Conservation (phyloP, 345 rosid species). For the Barbarea vulgaris region DNA sequence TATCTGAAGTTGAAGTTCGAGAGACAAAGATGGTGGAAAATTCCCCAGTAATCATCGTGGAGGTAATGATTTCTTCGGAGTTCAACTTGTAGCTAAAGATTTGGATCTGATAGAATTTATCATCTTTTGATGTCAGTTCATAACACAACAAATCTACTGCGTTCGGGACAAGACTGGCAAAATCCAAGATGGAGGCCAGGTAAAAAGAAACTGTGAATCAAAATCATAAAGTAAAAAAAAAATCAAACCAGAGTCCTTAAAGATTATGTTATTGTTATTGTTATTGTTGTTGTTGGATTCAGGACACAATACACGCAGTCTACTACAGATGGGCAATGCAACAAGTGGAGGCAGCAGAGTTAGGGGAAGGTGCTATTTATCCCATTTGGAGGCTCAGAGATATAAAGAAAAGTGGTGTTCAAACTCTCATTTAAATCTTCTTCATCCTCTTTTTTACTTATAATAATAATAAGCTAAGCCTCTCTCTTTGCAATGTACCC, state of each 20-base stretch:
- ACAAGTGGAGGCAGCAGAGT: constrained; percentile 83
- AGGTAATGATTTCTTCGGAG: no score
- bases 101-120: constrained; percentile 26
- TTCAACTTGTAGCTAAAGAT: no score
- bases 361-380: constrained; percentile 79
- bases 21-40: constrained; percentile 96
- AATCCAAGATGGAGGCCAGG: constrained; percentile 89
- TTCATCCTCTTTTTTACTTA: neutral
- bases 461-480: constrained; percentile 1
- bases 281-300: constrained; percentile 4
- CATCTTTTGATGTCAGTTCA: constrained; percentile 61
- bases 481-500: constrained; percentile 16
- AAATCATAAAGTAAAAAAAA: neutral
- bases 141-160: constrained; percentile 84
- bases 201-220: constrained; percentile 32
- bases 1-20: constrained; percentile 82
- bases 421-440: constrained; percentile 64
- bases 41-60: constrained; percentile 71
- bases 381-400: constrained; percentile 94
- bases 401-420: constrained; percentile 69
- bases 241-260: neutral
- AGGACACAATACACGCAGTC: constrained; percentile 90
- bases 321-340: constrained; percentile 94
- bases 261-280: neutral
- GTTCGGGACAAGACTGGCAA: constrained; percentile 72